Percentiles rank a stretch among this genome's conserved stretches.
These are phyloP conservation scores for Xylariaceae sp. DNA, from an alignment of 2,329 filamentous ascomycete genomes.

Conservation along the genomic window DNA sequence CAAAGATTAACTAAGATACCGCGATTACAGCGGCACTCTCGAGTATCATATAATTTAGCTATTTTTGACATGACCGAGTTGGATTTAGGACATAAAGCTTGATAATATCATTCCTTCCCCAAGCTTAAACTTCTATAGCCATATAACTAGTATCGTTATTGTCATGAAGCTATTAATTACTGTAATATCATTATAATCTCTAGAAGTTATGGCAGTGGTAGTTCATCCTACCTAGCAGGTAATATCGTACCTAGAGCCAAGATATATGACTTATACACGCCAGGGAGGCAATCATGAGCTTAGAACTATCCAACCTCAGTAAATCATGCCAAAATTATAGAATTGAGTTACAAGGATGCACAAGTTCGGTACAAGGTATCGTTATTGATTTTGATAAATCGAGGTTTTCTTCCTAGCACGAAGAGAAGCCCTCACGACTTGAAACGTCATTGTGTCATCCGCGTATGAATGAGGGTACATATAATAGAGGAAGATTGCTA, in stretches of 20 bases:
- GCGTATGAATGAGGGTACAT: neutral
- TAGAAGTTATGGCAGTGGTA: neutral
- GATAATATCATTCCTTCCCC: too few species aligned
- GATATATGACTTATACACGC: neutral
- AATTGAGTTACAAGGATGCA: neutral
- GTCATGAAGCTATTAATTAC: too few species aligned
- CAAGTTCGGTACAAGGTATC: neutral
- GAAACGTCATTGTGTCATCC: neutral
- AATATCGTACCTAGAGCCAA: neutral
- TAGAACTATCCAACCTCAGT: neutral
- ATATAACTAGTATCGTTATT: too few species aligned
- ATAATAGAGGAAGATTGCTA: neutral
- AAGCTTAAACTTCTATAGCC: too few species aligned
- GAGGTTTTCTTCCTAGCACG: neutral
- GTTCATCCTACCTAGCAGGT: too few species aligned
- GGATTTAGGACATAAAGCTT: too few species aligned
- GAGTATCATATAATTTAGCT: too few species aligned
- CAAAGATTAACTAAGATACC: too few species aligned
- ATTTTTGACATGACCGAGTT: too few species aligned
- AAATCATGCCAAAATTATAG: neutral
- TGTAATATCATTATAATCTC: neutral
- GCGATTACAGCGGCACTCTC: too few species aligned
- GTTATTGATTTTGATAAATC: neutral
- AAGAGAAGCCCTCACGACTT: neutral
- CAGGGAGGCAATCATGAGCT: neutral